Conservation (phyloP, 2,329 filamentous ascomycete species). For the Teratosphaeria nubilosa region DNA sequence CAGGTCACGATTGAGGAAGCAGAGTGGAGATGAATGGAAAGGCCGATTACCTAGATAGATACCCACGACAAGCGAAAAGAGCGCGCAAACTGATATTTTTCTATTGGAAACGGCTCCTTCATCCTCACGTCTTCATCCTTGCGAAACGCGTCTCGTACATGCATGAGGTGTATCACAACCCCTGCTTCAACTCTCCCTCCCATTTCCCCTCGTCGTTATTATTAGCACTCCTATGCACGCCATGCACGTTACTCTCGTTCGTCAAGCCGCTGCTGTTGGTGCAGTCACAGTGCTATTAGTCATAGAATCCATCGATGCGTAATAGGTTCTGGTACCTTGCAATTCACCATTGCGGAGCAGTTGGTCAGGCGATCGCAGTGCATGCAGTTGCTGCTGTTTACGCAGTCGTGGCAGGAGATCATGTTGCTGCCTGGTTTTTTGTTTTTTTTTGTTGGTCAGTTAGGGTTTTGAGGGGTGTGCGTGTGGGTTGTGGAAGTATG, state of each 20-base stretch:
- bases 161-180: background rate
- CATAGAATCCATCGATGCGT: no score
- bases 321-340: background rate
- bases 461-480: no score
- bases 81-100: background rate
- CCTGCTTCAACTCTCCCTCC: background rate
- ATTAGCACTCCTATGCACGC: constrained; percentile 2
- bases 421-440: constrained; percentile 4
- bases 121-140: no score
- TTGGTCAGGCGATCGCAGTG: constrained; percentile 5
- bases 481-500: background rate
- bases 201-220: no score
- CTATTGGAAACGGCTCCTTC: background rate
- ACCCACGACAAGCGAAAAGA: background rate
- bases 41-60: background rate
- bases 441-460: no score
- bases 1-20: no score
- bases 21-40: background rate
- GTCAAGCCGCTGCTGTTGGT: constrained; percentile 7
- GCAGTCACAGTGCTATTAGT: constrained; percentile 7
- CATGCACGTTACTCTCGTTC: constrained; percentile 7
- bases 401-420: constrained; percentile 10
- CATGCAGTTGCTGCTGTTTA: constrained; percentile 7
- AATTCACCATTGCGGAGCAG: constrained; percentile 8
- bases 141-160: no score